These are phyloP conservation scores for Coemansia sp. DNA, from an alignment of 192 early-diverging fungal species.

Conservation along the genomic window DNA sequence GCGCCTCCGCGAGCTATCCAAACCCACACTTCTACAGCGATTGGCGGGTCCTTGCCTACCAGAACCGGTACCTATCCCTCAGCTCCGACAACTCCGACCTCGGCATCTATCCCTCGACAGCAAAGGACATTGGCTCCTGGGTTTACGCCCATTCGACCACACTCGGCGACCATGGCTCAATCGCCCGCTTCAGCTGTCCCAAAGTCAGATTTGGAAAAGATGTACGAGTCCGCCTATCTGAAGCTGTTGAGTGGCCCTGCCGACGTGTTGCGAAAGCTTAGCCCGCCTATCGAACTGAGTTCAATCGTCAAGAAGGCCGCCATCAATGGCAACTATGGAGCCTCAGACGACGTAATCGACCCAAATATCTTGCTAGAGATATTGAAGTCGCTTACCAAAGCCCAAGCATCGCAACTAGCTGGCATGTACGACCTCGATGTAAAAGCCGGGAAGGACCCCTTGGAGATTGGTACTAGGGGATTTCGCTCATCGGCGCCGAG, in stretches of 20 bases:
- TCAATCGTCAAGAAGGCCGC: constrained; percentile 15
- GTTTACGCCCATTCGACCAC: neutral
- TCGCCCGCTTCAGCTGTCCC: neutral
- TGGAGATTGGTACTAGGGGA: constrained; percentile 12
- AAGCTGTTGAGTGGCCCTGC: constrained; percentile 40
- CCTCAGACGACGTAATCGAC: constrained; percentile 7
- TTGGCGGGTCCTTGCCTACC: neutral
- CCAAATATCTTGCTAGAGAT: constrained; percentile 28
- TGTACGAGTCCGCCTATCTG: constrained; percentile 54
- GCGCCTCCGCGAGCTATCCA: neutral
- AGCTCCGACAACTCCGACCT: constrained; percentile 9
- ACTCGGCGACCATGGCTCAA: neutral
- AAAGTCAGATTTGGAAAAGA: constrained; percentile 40
- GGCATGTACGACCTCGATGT: constrained; percentile 42
- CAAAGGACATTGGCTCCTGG: constrained; percentile 11
- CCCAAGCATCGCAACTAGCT: constrained; percentile 49
- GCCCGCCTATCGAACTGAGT: constrained; percentile 43
- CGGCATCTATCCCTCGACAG: neutral
- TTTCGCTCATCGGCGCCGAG: constrained; percentile 14
- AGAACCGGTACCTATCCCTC: neutral
- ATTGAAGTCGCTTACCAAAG: constrained; percentile 48
- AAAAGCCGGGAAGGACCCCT: neutral
- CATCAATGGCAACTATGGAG: neutral
- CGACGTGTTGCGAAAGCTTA: constrained; percentile 35
- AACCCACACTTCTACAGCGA: neutral